Conservation (phyloP, 108 stramenopile genomes). For the Thalassiosira profunda region DNA sequence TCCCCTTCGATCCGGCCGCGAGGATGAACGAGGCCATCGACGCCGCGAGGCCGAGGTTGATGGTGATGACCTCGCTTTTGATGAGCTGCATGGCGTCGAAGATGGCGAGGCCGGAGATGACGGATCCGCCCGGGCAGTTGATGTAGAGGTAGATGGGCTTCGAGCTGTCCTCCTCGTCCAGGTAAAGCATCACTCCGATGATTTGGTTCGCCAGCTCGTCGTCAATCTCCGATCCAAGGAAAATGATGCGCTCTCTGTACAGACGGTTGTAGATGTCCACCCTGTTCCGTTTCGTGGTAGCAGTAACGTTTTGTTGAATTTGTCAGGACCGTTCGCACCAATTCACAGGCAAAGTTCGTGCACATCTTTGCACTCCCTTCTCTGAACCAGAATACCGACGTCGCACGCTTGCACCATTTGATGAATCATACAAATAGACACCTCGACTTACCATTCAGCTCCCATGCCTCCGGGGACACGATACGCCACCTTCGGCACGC, state of each 20-base stretch:
- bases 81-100: slow-evolving; percentile 99
- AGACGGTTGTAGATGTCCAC: slow-evolving; percentile 99
- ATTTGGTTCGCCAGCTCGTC: slow-evolving; percentile 99
- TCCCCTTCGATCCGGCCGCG: slow-evolving; percentile 94
- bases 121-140: slow-evolving; percentile 98
- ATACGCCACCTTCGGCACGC: slow-evolving; percentile 98
- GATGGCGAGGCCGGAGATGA: slow-evolving; percentile 97
- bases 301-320: no score
- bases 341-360: no score
- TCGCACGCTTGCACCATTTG: no score
- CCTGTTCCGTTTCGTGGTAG: slow-evolving; percentile 53
- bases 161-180: slow-evolving; percentile 94
- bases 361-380: no score
- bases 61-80: slow-evolving; percentile 94
- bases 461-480: slow-evolving; percentile 85
- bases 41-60: slow-evolving; percentile 97
- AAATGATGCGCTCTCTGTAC: slow-evolving; percentile 98
- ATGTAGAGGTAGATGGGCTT: slow-evolving; percentile 99
- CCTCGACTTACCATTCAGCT: slow-evolving; percentile 76
- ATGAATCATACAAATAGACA: no score
- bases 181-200: slow-evolving; percentile 95
- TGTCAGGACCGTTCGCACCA: no score
- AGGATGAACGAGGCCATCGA: slow-evolving; percentile 98
- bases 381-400: no score
- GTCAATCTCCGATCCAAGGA: slow-evolving; percentile 97